Base-by-base conservation (phyloP, 164 flowering plant genomes). In the Sedum album region DNA sequence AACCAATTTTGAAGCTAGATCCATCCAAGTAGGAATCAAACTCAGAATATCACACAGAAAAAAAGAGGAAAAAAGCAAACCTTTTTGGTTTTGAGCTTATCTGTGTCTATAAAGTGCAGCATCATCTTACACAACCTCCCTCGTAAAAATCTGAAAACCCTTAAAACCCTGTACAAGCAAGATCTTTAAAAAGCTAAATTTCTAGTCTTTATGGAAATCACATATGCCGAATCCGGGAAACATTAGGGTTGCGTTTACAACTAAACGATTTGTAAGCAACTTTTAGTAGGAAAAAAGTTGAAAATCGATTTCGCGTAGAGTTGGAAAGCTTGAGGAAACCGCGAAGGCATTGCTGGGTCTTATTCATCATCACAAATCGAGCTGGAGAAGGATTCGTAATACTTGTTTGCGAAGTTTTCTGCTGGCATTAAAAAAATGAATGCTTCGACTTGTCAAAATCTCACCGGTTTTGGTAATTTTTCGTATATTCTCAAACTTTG, bases 11-110 rank as follows among this genome's bases (percentile, higher is more conserved):
- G n/a, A n/a, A n/a, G n/a, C 7, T 35, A 35, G 38, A 35, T 35
- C 7, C 38, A 35, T 35, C 38, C 38, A 66, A 44, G 4, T 31
- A 42, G 15, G 14, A 39, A 8, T 35, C 30, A 21, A 21, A 15
- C 38, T n/a, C n/a, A n/a, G n/a, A 14, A 41, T 42, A 7, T 4
- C 33, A 44, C 31, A 23, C 26, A 48, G 14, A 31, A 15, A 68
- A 35, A 38, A 70, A 17, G 38, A 13, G 28, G 49, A 36, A 31
- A 25, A 67, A 35, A 26, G 14, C 30, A 20, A 9, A 86, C 90
- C 80, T 71, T 78, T 70, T 76, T 81, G 35, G 89, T 82, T 70
- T 73, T 79, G 63, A 81, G 82, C 72, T 79, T 82, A n/a, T 78
- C 76, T 2, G 79, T 82, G 53, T 80, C 79, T 2, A 51, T 25